Conservation (phyloP, 2,329 filamentous ascomycete genomes). For the Trichocomaceae sp. region DNA sequence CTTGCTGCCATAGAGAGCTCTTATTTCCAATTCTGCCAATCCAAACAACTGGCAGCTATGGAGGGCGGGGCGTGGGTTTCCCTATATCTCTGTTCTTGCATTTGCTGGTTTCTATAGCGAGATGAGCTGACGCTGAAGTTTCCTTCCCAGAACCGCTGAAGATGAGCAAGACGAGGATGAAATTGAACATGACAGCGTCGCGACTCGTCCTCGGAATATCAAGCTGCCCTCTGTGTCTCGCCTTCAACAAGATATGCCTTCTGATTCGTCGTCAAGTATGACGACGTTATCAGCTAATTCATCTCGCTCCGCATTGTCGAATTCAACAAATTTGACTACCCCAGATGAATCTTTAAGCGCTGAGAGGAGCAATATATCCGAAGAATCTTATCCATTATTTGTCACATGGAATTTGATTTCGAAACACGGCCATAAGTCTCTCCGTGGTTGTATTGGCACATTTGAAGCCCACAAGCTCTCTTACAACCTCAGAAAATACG, state of each 20-base stretch:
- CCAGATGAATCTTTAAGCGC: constrained; percentile 31
- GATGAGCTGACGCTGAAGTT: not conserved
- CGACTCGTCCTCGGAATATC: constrained; percentile 19
- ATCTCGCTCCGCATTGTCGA: constrained; percentile 39
- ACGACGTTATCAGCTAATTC: constrained; percentile 44
- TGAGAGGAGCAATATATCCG: constrained; percentile 28
- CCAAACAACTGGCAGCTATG: constrained; percentile 33
- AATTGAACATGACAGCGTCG: constrained; percentile 14
- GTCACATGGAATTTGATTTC: constrained; percentile 86
- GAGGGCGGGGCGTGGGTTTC: constrained; percentile 19
- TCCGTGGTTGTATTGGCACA: constrained; percentile 94
- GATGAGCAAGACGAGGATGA: constrained; percentile 1
- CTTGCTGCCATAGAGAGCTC: constrained; percentile 64
- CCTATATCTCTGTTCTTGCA: constrained; percentile 9
- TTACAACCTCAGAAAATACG: constrained; percentile 69
- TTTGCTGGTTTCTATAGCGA: not conserved
- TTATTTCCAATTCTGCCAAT: constrained; percentile 51
- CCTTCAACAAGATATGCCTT: constrained; percentile 29
- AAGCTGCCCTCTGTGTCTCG: constrained; percentile 29
- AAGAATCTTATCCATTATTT: constrained; percentile 65
- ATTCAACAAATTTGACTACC: constrained; percentile 37
- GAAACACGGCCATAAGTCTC: constrained; percentile 53
- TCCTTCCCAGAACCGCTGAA: not conserved
- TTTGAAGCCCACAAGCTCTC: constrained; percentile 73
- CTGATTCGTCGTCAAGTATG: constrained; percentile 35